Percentiles rank a stretch among this genome's conserved stretches.
Conservation (phyloP, 208 protist genomes). For the Acanthamoeba comandoni region DNA sequence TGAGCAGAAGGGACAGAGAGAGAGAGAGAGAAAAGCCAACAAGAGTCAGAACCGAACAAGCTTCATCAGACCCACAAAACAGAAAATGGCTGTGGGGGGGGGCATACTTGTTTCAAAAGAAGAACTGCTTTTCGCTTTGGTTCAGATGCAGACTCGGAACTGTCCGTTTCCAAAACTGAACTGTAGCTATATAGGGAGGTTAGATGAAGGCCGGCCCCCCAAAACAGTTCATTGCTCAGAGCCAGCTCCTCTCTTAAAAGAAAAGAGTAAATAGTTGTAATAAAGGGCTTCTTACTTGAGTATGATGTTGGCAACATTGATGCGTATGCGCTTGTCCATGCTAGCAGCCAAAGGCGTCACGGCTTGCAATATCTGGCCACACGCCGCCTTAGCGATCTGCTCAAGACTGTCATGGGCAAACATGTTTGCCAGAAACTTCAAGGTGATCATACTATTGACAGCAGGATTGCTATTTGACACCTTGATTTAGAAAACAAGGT, state of each 20-base stretch:
- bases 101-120: too few relatives aligned
- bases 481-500: not conserved
- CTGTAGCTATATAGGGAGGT: not conserved
- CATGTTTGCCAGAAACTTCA: conserved; percentile 69
- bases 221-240: too few relatives aligned
- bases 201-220: too few relatives aligned
- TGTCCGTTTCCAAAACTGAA: not conserved
- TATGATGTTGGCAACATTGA: conserved; percentile 39
- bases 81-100: too few relatives aligned
- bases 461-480: conserved; percentile 5
- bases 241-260: not conserved
- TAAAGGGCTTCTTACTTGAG: conserved; percentile 22
- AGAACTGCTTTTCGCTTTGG: not conserved
- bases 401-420: conserved; percentile 4
- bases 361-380: not conserved
- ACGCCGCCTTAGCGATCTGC: not conserved
- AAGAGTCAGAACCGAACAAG: not conserved
- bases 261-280: not conserved
- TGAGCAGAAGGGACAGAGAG: not conserved
- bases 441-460: conserved; percentile 45
- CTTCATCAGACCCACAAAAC: conserved; percentile 27
- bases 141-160: not conserved
- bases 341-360: not conserved
- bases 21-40: not conserved
- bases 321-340: not conserved